phyloP scores from a whole-genome alignment of 2,329 filamentous ascomycete species.

The Aspergillus bombycis region DNA sequence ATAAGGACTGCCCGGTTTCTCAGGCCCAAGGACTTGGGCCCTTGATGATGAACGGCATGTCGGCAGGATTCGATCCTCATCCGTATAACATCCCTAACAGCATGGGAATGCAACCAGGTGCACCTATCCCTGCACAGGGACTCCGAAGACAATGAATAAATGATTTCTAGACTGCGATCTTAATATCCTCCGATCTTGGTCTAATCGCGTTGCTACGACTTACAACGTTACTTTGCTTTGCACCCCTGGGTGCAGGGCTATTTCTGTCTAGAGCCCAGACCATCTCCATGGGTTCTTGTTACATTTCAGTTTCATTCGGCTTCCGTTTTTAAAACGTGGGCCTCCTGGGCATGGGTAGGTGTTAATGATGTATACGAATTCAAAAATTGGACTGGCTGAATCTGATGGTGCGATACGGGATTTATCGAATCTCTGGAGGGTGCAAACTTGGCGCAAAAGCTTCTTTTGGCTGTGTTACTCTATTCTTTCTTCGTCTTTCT shows the following conservation, averaged over 20 bases:
- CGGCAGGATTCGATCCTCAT: slow-evolving; percentile 44
- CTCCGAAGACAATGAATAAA: slow-evolving; percentile 36
- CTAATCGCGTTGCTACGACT: background rate
- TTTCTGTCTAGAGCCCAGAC: slow-evolving; percentile 17
- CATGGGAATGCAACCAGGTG: slow-evolving; percentile 47
- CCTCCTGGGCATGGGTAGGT: slow-evolving; percentile 41
- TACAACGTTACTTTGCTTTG: slow-evolving; percentile 11
- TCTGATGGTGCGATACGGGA: slow-evolving; percentile 31
- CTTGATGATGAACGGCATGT: slow-evolving; percentile 46
- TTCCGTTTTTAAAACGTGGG: slow-evolving; percentile 25
- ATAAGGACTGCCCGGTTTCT: slow-evolving; percentile 94
- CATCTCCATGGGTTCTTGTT: background rate
- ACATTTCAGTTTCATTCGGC: slow-evolving; percentile 24
- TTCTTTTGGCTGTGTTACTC: slow-evolving; percentile 29
- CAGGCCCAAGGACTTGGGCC: slow-evolving; percentile 74
- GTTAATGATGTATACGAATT: slow-evolving; percentile 44
- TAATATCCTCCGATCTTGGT: slow-evolving; percentile 16
- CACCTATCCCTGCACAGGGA: slow-evolving; percentile 39
- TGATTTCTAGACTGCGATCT: slow-evolving; percentile 8
- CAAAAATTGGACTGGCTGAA: slow-evolving; percentile 39
- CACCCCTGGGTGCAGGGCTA: slow-evolving; percentile 5
- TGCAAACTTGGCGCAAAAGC: slow-evolving; percentile 36
- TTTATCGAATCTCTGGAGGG: slow-evolving; percentile 30
- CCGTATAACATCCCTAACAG: slow-evolving; percentile 46
- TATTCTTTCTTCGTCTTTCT: slow-evolving; percentile 23